These are phyloP conservation scores for Phtheirospermum japonicum DNA, from an alignment of 257 asterid species.

Conservation along the genomic window DNA sequence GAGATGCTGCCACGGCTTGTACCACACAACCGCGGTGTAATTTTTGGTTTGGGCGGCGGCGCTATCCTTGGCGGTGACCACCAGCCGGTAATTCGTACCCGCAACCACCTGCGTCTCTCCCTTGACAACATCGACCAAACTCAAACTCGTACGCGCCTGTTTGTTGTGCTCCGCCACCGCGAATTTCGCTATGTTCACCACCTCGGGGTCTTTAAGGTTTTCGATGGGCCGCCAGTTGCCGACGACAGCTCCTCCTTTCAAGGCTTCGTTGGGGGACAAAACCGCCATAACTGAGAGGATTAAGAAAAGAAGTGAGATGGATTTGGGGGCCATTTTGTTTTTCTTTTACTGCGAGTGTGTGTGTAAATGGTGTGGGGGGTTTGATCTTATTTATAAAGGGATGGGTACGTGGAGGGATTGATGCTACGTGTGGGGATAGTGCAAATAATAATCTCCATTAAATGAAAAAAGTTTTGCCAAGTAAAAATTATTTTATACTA, in stretches of 20 bases:
- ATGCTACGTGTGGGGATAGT: background rate
- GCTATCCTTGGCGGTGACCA: constrained; percentile 32
- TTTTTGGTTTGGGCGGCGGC: background rate
- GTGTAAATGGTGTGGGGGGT: background rate
- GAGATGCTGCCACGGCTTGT: background rate
- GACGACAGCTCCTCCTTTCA: background rate
- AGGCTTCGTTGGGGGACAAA: background rate
- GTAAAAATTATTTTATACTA: too few species aligned
- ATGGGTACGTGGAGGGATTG: background rate
- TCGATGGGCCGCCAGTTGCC: constrained; percentile 30
- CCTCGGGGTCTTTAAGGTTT: constrained; percentile 18
- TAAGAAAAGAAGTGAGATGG: background rate
- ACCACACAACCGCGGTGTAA: background rate
- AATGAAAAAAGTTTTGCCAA: too few species aligned
- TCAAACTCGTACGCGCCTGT: background rate
- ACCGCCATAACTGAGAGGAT: background rate
- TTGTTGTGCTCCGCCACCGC: constrained; percentile 43
- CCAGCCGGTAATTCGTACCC: constrained; percentile 33
- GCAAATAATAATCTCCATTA: too few species aligned
- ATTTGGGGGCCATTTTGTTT: background rate
- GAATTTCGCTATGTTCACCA: constrained; percentile 30
- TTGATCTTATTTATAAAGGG: background rate
- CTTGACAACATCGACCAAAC: constrained; percentile 25
- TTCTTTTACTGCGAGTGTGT: background rate
- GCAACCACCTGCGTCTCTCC: constrained; percentile 31